Percentiles rank a stretch among this genome's conserved stretches.
These are phyloP conservation scores for Planoprotostelium fungivorum DNA, from an alignment of 78 protist genomes.

Conservation along the genomic window DNA sequence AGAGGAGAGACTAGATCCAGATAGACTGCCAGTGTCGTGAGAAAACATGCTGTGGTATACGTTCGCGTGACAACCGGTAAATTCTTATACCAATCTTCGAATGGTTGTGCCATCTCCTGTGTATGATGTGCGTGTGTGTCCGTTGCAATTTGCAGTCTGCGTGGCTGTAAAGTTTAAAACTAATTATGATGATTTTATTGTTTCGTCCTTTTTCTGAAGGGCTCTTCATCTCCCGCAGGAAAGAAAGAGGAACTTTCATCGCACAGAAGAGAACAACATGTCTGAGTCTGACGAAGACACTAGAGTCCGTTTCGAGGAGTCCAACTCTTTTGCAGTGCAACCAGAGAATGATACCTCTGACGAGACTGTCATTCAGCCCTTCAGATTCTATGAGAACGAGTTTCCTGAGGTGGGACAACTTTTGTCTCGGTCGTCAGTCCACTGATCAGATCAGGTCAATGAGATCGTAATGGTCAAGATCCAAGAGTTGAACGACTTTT, in stretches of 20 bases:
- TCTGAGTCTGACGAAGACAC: background rate
- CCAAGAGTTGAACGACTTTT: background rate
- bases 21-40: slow-evolving; percentile 48
- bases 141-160: background rate
- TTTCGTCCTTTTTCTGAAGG: background rate
- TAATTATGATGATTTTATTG: slow-evolving; percentile 1
- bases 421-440: background rate
- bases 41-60: slow-evolving; percentile 64
- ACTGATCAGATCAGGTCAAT: background rate
- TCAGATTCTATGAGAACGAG: background rate
- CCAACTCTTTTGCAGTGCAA: background rate
- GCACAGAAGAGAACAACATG: too few species aligned
- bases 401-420: background rate
- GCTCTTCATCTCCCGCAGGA: too few species aligned
- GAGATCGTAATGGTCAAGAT: background rate
- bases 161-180: background rate
- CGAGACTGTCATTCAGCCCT: background rate
- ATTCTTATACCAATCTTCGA: slow-evolving; percentile 64
- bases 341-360: background rate
- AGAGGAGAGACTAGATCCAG: slow-evolving; percentile 30
- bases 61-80: slow-evolving; percentile 49
- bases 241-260: too few species aligned
- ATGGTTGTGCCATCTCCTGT: slow-evolving; percentile 41
- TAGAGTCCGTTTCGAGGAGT: background rate
- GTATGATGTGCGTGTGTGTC: slow-evolving; percentile 2